Conservation (phyloP, 75 land plant species). For the Picea glauca region DNA sequence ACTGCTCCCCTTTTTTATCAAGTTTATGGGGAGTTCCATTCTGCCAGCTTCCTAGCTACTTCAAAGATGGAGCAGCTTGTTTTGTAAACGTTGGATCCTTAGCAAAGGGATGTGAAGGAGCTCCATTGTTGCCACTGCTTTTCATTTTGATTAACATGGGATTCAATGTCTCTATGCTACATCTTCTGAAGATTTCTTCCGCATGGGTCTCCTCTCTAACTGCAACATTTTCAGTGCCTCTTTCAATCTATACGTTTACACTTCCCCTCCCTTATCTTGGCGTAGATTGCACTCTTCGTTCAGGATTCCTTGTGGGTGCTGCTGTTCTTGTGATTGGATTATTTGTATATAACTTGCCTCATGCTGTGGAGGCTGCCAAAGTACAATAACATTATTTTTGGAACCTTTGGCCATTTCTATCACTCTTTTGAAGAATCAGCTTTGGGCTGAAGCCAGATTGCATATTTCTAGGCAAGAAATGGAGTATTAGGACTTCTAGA, state of each 20-base stretch:
- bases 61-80: constrained; percentile 83
- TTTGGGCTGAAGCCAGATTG: too few relatives aligned
- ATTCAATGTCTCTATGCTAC: constrained; percentile 79
- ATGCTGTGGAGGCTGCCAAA: too few relatives aligned
- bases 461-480: too few relatives aligned
- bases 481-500: too few relatives aligned
- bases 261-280: constrained; percentile 86
- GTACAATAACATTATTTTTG: too few relatives aligned
- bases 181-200: constrained; percentile 71
- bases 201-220: constrained; percentile 83
- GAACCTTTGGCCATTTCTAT: too few relatives aligned
- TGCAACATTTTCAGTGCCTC: constrained; percentile 69
- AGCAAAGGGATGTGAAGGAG: constrained; percentile 71
- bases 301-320: constrained; percentile 69
- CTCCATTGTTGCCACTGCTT: constrained; percentile 71
- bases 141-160: constrained; percentile 73
- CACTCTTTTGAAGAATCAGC: too few relatives aligned
- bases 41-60: constrained; percentile 53
- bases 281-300: constrained; percentile 53
- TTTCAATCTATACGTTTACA: constrained; percentile 82
- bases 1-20: constrained; percentile 83
- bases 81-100: constrained; percentile 68
- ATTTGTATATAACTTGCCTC: constrained; percentile 57
- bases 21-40: constrained; percentile 88
- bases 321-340: constrained; percentile 66